Base-by-base conservation (phyloP, 192 early-diverging fungal genomes). In the Chytriomyces hyalinus region DNA sequence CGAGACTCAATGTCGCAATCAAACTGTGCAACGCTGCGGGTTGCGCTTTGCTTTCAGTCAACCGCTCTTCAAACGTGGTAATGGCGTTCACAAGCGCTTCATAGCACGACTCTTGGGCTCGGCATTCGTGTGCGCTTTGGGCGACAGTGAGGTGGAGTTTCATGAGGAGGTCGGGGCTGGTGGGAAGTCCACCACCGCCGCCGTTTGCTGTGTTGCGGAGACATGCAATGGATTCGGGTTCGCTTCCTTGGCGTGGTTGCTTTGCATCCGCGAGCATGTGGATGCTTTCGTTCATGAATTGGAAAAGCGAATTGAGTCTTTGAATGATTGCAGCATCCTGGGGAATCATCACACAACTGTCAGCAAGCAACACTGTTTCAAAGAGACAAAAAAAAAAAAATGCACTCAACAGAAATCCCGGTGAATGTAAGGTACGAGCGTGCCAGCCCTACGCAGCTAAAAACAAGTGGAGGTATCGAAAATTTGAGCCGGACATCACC, bases 71-170 rank as follows among this genome's bases (percentile, higher is more conserved):
- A 80, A 97, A 99, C 62, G 96, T 91, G 1, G 94, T 97, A 67
- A 99, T 93, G 22, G 97, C 96, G 89, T 86, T 46, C 8, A 97
- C 96, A 82, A 98, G 91, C 83, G 98, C 97, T 82, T 99, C 98
- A 83, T 98, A 99, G 9, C 91, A 90, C n/a, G 95, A 87, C 73
- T 98, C 97, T 78, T 98, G 96, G 79, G 95, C 90, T 6, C 93
- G 90, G 15, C 89, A 87, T 80, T 95, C 93, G 68, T 95, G 91
- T 10, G 96, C 95, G 17, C 90, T 89, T 70, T 94, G 90, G 0
- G 95, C 98, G 3, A 93, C 92, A 77, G 94, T 80, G 75, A 99
- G 82, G 78, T 92, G 97, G 74, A 98, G 80, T 48, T 94, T 90
- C 67, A 99, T 80, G n/a, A 87, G 82, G 67, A 90, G 82, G 53